These are phyloP conservation scores for Platismatia glauca DNA, from an alignment of 495 filamentous ascomycete genomes.

Conservation along the genomic window DNA sequence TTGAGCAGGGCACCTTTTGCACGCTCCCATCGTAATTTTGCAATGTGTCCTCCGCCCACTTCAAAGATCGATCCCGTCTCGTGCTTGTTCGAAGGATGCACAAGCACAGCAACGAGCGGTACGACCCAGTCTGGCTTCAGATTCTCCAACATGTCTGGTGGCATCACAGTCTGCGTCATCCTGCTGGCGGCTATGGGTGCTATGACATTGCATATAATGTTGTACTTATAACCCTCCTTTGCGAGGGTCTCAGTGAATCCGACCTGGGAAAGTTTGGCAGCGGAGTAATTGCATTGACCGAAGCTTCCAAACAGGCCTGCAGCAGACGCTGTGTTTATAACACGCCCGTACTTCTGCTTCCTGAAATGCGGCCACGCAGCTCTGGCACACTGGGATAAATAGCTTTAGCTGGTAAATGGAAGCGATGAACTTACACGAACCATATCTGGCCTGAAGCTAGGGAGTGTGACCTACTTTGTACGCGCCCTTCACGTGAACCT, in stretches of 20 bases:
- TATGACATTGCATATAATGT: slow-evolving; percentile 93
- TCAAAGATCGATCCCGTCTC: slow-evolving; percentile 91
- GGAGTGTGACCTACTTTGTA: slow-evolving; percentile 59
- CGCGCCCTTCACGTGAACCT: slow-evolving; percentile 87
- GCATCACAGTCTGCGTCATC: slow-evolving; percentile 98
- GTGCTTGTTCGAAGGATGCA: slow-evolving; percentile 75
- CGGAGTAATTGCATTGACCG: slow-evolving; percentile 95
- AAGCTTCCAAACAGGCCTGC: slow-evolving; percentile 95
- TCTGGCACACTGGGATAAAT: slow-evolving; percentile 57
- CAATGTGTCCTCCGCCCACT: slow-evolving; percentile 84
- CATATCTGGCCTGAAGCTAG: no score
- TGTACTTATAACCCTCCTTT: slow-evolving; percentile 97
- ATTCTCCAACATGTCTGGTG: slow-evolving; percentile 78
- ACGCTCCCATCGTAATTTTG: slow-evolving; percentile 93
- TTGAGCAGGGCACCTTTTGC: slow-evolving; percentile 85
- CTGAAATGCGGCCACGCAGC: slow-evolving; percentile 97
- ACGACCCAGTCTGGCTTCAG: slow-evolving; percentile 96
- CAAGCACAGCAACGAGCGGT: slow-evolving; percentile 81
- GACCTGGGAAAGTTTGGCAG: slow-evolving; percentile 91
- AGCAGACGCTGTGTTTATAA: slow-evolving; percentile 94
- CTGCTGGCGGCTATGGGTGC: slow-evolving; percentile 92
- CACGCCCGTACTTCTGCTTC: slow-evolving; percentile 93
- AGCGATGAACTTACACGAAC: no score
- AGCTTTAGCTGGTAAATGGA: not conserved
- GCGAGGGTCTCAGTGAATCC: slow-evolving; percentile 97